Percentiles rank a stretch among this genome's conserved stretches.
These are phyloP conservation scores for Speleostelium caveatum DNA, from an alignment of 78 protist species.

Conservation along the genomic window DNA sequence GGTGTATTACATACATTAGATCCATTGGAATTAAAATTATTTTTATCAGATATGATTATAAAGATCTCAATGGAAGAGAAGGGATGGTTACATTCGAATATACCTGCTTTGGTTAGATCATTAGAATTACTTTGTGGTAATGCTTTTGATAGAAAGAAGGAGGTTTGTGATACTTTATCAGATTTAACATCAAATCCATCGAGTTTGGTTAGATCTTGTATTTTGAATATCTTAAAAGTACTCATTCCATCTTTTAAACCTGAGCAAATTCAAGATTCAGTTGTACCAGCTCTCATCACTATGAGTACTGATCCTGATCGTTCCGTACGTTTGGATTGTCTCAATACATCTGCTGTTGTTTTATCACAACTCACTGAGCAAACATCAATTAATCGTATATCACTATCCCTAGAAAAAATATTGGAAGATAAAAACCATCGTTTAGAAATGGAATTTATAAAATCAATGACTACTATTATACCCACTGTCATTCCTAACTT, in stretches of 20 bases:
- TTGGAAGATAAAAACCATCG: constrained; percentile 56
- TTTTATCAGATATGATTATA: constrained; percentile 44
- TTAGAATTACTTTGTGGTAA: constrained; percentile 66
- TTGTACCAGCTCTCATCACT: constrained; percentile 59
- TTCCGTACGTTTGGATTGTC: constrained; percentile 34
- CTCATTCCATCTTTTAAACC: constrained; percentile 49
- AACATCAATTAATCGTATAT: constrained; percentile 11
- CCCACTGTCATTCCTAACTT: constrained; percentile 62
- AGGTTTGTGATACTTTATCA: constrained; percentile 16
- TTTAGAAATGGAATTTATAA: constrained; percentile 61
- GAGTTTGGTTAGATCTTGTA: constrained; percentile 62
- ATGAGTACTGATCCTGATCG: constrained; percentile 77
- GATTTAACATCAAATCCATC: constrained; percentile 61
- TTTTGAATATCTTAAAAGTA: constrained; percentile 37
- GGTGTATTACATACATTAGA: constrained; percentile 68
- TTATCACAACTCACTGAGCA: constrained; percentile 11
- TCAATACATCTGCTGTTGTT: constrained; percentile 41
- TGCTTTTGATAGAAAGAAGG: constrained; percentile 56
- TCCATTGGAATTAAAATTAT: constrained; percentile 17
- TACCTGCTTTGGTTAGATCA: constrained; percentile 43
- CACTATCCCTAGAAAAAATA: constrained; percentile 33
- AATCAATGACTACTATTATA: constrained; percentile 43
- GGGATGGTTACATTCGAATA: constrained; percentile 40
- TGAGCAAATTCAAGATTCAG: constrained; percentile 20
- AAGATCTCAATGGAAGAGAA: constrained; percentile 75